Conservation (phyloP, 192 early-diverging fungal species). For the Backusella psychrophila region DNA sequence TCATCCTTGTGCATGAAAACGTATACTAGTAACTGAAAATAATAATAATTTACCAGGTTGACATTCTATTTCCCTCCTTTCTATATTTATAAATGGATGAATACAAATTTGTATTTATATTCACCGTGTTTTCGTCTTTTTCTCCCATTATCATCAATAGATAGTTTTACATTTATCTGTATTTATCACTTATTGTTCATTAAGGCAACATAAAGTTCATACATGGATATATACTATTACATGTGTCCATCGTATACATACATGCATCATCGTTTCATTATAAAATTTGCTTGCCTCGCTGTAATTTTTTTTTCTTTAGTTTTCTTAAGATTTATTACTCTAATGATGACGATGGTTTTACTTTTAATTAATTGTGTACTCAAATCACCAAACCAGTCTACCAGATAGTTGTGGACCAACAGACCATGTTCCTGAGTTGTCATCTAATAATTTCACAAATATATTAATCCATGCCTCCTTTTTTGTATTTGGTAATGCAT, state of each 20-base stretch:
- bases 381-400: slow-evolving; percentile 6
- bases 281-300: background rate
- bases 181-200: background rate
- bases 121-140: background rate
- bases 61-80: too few species aligned
- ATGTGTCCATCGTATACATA: background rate
- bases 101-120: background rate
- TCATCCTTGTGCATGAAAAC: too few species aligned
- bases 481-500: background rate
- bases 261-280: background rate
- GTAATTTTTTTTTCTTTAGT: background rate
- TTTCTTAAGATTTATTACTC: background rate
- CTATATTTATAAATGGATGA: background rate
- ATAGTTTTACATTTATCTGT: background rate
- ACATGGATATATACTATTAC: background rate
- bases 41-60: too few species aligned
- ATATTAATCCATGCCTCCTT: slow-evolving; percentile 23
- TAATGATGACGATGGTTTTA: background rate
- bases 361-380: background rate
- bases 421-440: slow-evolving; percentile 15
- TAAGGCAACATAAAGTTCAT: background rate
- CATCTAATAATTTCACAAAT: slow-evolving; percentile 25
- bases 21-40: too few species aligned
- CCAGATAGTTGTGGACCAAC: slow-evolving; percentile 22
- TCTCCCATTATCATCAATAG: background rate